A percentile compares a stretch with the other conserved stretches of the same genome.
These are phyloP conservation scores for Stevia rebaudiana DNA, from an alignment of 140 eudicot species.

Conservation along the genomic window DNA sequence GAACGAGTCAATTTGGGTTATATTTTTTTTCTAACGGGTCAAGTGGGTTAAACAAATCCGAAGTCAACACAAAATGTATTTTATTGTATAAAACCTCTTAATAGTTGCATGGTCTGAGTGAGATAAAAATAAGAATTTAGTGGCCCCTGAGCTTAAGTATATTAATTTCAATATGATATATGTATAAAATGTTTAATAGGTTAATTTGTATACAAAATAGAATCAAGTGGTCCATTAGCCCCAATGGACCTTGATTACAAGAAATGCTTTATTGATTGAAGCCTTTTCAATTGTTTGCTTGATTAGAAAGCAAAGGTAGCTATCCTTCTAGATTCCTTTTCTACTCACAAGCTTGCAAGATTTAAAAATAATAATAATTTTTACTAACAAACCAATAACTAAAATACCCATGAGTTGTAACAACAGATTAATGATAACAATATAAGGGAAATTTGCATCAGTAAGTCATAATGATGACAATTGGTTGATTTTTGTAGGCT, in stretches of 20 bases:
- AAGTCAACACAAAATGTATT: neutral
- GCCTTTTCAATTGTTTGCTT: constrained; percentile 29
- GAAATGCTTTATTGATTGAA: constrained; percentile 25
- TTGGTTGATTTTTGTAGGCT: constrained; percentile 45
- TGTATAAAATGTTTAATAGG: neutral
- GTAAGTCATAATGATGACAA: neutral
- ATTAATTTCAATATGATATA: constrained; percentile 8
- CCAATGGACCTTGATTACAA: constrained; percentile 6
- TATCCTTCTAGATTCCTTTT: constrained; percentile 17
- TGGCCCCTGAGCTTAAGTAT: neutral
- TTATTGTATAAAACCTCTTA: neutral
- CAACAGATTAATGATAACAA: neutral
- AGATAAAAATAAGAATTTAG: neutral
- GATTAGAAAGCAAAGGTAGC: constrained; percentile 25
- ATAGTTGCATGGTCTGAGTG: neutral
- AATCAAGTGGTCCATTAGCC: constrained; percentile 28
- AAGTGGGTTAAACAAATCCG: neutral
- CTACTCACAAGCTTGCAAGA: neutral
- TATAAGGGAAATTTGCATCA: neutral
- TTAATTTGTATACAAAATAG: constrained; percentile 5
- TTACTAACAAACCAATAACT: neutral
- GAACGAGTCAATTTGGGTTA: neutral
- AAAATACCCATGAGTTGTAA: neutral
- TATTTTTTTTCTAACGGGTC: neutral
- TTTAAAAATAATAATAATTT: neutral